Base-by-base conservation (phyloP, 352 stramenopile genomes). In the Phytophthora multivora region DNA sequence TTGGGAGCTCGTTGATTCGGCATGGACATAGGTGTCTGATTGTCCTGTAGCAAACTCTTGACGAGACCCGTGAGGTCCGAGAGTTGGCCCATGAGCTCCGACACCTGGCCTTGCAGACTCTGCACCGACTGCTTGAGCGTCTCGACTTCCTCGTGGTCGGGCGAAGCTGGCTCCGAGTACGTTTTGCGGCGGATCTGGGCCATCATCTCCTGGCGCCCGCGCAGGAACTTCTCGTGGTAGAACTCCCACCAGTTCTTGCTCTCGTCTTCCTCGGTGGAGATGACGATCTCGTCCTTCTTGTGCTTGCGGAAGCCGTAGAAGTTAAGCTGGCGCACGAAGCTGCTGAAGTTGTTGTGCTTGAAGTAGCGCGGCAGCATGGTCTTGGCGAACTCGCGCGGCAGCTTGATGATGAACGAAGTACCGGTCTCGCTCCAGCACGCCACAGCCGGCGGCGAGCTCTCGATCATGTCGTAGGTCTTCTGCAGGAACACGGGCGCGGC, bases 281-380 rank as follows among this genome's bases (percentile, higher is more conserved):
- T 88, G 53, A 93, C 83, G 58, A 93, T 93, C 70, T 96, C 87
- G 55, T 94, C 87, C 58, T 93, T 92, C 74, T 96, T 96, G 74
- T 95, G 86, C 69, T 98, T 98, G 53, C 90, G 91, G 73, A 98
- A 98, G 41, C 91, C 91, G 64, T 98, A 98, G 57, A 98, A 97
- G 73, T 98, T 98, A 45, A 98, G 80, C 66, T 98, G 91, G 15
- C 91, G 86, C 71, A 98, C 90, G 71, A 98, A 98, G 49, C 79
- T 94, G 58, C 87, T 94, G 62, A 98, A 97, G 69, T 98, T 98
- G 71, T 95, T 96, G 88, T 98, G 91, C 80, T 97, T 98, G 64
- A 98, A 98, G 78, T 97, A 98, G 58, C 84, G 80, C 15, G 91
- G 91, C 12, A 98, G 85, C 66, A 97, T 94, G 30, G 81, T 83